Percentiles rank a stretch among this genome's conserved stretches.
These are phyloP conservation scores for Stellera chamaejasme DNA, from an alignment of 345 rosid species.

Conservation along the genomic window DNA sequence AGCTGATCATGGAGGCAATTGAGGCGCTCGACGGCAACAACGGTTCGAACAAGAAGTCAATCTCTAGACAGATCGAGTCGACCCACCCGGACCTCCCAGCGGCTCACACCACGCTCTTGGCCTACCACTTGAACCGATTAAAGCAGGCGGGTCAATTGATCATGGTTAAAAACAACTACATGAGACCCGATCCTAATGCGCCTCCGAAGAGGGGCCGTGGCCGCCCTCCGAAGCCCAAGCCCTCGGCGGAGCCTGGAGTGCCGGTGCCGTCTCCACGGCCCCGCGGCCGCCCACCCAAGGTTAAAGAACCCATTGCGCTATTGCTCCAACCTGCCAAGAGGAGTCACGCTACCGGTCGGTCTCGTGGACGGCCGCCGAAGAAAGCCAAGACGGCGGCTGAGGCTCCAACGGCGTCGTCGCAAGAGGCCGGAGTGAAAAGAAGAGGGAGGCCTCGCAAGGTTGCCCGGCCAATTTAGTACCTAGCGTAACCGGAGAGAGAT, in stretches of 20 bases:
- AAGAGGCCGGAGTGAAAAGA: too few species aligned
- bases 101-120: slow-evolving; percentile 47
- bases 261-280: slow-evolving; percentile 42
- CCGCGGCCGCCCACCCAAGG: slow-evolving; percentile 68
- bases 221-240: slow-evolving; percentile 74
- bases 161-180: slow-evolving; percentile 62
- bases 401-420: background rate
- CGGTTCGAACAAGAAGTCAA: slow-evolving; percentile 57
- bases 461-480: too few species aligned
- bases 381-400: slow-evolving; percentile 22
- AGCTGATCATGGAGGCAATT: slow-evolving; percentile 79
- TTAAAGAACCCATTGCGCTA: slow-evolving; percentile 37
- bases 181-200: slow-evolving; percentile 65
- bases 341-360: slow-evolving; percentile 24
- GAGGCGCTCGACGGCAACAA: slow-evolving; percentile 39
- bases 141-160: slow-evolving; percentile 51
- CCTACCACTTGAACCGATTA: slow-evolving; percentile 62
- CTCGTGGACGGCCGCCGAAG: slow-evolving; percentile 81
- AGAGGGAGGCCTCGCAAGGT: too few species aligned
- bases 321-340: slow-evolving; percentile 16
- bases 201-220: slow-evolving; percentile 90
- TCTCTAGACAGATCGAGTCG: slow-evolving; percentile 56
- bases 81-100: slow-evolving; percentile 41
- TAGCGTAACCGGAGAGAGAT: too few species aligned
- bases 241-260: slow-evolving; percentile 14